phyloP scores from a whole-genome alignment of 140 eudicot species.

The Cichorium intybus region DNA sequence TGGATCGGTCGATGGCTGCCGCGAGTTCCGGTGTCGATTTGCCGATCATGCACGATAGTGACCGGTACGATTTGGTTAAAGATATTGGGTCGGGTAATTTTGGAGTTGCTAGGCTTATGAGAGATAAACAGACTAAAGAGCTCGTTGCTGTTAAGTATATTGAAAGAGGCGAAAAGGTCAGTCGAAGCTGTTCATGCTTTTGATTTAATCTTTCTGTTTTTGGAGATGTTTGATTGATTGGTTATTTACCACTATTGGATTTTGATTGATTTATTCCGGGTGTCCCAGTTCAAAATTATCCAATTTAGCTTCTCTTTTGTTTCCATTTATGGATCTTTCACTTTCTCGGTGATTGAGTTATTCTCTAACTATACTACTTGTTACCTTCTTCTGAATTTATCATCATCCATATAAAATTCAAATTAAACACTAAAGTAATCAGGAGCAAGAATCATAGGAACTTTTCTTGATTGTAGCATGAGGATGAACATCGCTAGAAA shows the following conservation, averaged over 20 bases:
- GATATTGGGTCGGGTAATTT: slow-evolving; percentile 96
- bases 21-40: slow-evolving; percentile 61
- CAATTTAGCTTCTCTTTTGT: slow-evolving; percentile 12
- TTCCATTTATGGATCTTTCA: slow-evolving; percentile 28
- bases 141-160: slow-evolving; percentile 92
- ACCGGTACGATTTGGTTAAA: slow-evolving; percentile 71
- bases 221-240: slow-evolving; percentile 2
- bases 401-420: not conserved
- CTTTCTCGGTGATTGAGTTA: slow-evolving; percentile 9
- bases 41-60: slow-evolving; percentile 96
- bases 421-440: not conserved
- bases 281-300: not conserved
- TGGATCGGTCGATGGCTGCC: slow-evolving; percentile 59
- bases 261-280: slow-evolving; percentile 11
- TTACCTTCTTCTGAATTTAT: not conserved
- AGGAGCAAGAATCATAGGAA: too few species aligned
- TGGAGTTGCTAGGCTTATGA: slow-evolving; percentile 84
- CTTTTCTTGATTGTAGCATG: not conserved
- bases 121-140: slow-evolving; percentile 80
- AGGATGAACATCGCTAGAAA: not conserved
- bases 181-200: slow-evolving; percentile 17
- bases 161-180: slow-evolving; percentile 92
- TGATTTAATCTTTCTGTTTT: not conserved
- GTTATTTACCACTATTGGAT: slow-evolving; percentile 3
- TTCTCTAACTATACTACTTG: not conserved